Evolutionary conservation across 179 eudicot species (phyloP).

Genomic region (Beta lomatogona): DNA sequence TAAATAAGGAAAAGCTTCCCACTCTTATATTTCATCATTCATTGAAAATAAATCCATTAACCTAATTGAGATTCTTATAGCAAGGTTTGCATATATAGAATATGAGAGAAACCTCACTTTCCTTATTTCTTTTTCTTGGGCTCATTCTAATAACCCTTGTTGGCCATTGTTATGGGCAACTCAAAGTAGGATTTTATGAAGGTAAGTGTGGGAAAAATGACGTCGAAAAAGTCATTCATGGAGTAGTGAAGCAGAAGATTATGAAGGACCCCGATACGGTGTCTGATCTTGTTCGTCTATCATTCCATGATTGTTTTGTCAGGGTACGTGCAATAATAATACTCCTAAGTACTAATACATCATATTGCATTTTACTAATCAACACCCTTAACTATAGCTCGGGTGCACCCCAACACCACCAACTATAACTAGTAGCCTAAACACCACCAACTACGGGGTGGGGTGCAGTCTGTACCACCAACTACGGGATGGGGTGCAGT

Average conservation of each 20-base stretch:
- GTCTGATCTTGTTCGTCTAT: constrained; percentile 42
- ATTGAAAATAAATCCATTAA: background rate
- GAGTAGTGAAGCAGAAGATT: constrained; percentile 28
- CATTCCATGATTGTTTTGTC: constrained; percentile 48
- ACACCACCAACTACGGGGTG: too few species aligned
- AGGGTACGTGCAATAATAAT: constrained; percentile 22
- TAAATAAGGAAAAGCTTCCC: background rate
- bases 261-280: constrained; percentile 31
- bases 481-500: too few species aligned
- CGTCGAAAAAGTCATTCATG: constrained; percentile 35
- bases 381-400: too few species aligned
- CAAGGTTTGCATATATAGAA: background rate
- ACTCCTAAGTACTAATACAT: too few species aligned
- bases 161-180: constrained; percentile 27
- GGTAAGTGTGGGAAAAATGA: constrained; percentile 35
- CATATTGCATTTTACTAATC: too few species aligned
- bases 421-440: too few species aligned
- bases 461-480: too few species aligned
- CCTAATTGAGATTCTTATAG: too few species aligned
- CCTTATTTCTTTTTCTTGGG: constrained; percentile 22
- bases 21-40: background rate
- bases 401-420: too few species aligned
- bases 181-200: constrained; percentile 40
- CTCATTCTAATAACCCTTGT: constrained; percentile 26
- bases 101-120: constrained; percentile 20